These are phyloP conservation scores for Capronia americana DNA, from an alignment of 2,329 filamentous ascomycete genomes.

Conservation along the genomic window DNA sequence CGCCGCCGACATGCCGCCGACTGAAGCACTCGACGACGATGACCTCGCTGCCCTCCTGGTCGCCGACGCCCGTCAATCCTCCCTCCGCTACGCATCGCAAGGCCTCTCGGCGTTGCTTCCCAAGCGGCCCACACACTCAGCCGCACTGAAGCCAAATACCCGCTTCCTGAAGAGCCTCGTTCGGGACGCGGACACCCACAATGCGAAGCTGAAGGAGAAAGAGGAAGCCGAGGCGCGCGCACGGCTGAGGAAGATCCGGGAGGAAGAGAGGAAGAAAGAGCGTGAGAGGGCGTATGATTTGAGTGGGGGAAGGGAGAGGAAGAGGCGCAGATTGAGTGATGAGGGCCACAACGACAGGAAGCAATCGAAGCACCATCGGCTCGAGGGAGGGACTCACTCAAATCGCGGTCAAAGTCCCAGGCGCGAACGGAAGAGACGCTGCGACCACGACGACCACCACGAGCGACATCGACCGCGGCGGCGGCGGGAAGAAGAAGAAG, in stretches of 20 bases:
- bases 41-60: slow-evolving; percentile 74
- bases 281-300: slow-evolving; percentile 21
- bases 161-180: slow-evolving; percentile 88
- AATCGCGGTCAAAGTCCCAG: slow-evolving; percentile 24
- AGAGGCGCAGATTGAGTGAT: slow-evolving; percentile 42
- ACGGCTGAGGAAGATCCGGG: slow-evolving; percentile 68
- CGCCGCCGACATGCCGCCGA: slow-evolving; percentile 26
- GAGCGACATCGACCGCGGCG: not conserved
- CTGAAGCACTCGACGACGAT: slow-evolving; percentile 50
- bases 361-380: slow-evolving; percentile 11
- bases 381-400: not conserved
- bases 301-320: slow-evolving; percentile 24
- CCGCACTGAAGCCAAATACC: slow-evolving; percentile 86
- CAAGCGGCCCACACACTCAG: slow-evolving; percentile 65
- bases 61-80: slow-evolving; percentile 77
- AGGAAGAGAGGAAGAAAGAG: slow-evolving; percentile 47
- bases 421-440: slow-evolving; percentile 31
- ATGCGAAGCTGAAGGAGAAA: slow-evolving; percentile 81
- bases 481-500: not conserved
- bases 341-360: slow-evolving; percentile 39
- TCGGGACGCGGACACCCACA: slow-evolving; percentile 85
- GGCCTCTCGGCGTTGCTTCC: slow-evolving; percentile 72
- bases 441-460: not conserved
- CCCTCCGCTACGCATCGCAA: slow-evolving; percentile 74
- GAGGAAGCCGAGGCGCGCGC: slow-evolving; percentile 80